Evolutionary conservation across 2,329 filamentous ascomycete species (phyloP).

Genomic region (Stachybotrys chartarum): DNA sequence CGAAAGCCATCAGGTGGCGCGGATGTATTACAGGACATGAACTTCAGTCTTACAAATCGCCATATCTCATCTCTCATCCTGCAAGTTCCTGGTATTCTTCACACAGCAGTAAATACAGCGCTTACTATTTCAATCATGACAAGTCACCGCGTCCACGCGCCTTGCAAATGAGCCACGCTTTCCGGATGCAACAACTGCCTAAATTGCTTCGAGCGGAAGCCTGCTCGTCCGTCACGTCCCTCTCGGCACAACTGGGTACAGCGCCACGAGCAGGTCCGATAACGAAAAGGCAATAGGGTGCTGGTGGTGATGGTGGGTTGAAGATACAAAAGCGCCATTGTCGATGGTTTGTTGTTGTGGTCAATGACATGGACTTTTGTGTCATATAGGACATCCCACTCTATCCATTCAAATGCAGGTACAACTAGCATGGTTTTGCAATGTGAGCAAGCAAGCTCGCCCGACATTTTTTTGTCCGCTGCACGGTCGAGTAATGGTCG

Average conservation of each 20-base stretch:
- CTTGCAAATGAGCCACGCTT: too few relatives aligned
- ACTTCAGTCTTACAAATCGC: too few relatives aligned
- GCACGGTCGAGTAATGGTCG: slow-evolving; percentile 31
- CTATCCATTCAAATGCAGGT: slow-evolving; percentile 52
- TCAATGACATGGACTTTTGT: slow-evolving; percentile 1
- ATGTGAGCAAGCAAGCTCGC: slow-evolving; percentile 43
- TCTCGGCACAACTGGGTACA: neutral
- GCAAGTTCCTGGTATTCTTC: too few relatives aligned
- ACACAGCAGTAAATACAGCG: too few relatives aligned
- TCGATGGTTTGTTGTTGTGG: neutral
- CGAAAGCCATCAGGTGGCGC: too few relatives aligned
- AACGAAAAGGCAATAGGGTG: neutral
- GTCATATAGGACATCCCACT: slow-evolving; percentile 45
- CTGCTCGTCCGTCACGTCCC: too few relatives aligned
- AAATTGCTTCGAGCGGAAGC: neutral
- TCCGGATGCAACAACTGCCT: neutral
- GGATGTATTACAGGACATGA: too few relatives aligned
- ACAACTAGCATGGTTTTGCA: slow-evolving; percentile 43
- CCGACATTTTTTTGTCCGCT: slow-evolving; percentile 33
- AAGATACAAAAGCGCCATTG: neutral
- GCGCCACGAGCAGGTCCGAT: neutral
- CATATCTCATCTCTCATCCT: too few relatives aligned
- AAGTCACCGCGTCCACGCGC: too few relatives aligned
- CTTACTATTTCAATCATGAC: too few relatives aligned
- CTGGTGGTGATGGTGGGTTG: neutral